phyloP scores from a whole-genome alignment of 331 rosid species.

The Quercus lobata region DNA sequence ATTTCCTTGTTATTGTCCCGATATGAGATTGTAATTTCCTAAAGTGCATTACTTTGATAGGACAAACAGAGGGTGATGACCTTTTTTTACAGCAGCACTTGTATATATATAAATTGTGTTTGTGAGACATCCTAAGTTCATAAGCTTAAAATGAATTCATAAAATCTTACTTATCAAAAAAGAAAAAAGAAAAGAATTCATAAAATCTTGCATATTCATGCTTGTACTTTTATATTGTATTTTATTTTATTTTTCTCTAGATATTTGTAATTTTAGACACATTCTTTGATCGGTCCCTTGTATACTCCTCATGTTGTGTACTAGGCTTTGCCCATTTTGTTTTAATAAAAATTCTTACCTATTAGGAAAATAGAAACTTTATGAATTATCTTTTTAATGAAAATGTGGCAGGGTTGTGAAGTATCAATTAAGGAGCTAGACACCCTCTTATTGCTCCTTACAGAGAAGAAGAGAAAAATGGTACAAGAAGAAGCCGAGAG shows the following conservation, averaged over 20 bases:
- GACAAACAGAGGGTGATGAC: background rate
- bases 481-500: slow-evolving; percentile 97
- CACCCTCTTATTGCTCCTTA: slow-evolving; percentile 65
- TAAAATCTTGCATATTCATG: background rate
- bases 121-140: background rate
- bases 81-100: background rate
- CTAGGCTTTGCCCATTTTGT: too few species aligned
- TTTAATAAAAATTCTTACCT: too few species aligned
- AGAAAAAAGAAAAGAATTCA: background rate
- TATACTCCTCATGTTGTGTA: too few species aligned
- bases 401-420: slow-evolving; percentile 69
- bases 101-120: background rate
- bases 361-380: background rate
- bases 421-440: slow-evolving; percentile 87
- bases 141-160: background rate
- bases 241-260: background rate
- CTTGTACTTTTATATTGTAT: too few species aligned
- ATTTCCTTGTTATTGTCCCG: background rate
- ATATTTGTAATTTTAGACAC: slow-evolving; percentile 9
- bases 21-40: background rate
- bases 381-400: background rate
- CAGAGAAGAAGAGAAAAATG: slow-evolving; percentile 95
- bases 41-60: too few species aligned
- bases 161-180: too few species aligned
- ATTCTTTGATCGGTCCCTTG: too few species aligned